These are phyloP conservation scores for Alternaria triticimaculans DNA, from an alignment of 2,329 filamentous ascomycete species.

Conservation along the genomic window DNA sequence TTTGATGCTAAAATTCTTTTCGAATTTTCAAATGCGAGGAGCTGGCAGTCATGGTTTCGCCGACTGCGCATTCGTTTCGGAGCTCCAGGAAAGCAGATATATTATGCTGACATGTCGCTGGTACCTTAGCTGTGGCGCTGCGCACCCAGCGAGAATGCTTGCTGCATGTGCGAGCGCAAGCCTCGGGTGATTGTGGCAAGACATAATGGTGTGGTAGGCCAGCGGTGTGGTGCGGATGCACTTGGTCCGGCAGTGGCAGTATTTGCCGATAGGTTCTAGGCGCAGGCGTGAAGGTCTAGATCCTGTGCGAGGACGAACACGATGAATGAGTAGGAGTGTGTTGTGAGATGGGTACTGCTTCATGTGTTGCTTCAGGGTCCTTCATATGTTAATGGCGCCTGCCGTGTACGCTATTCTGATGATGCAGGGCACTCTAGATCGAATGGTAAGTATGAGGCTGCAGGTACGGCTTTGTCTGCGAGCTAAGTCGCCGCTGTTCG, in stretches of 20 bases:
- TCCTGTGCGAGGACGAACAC: not conserved
- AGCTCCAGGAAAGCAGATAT: not conserved
- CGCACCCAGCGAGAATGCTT: not conserved
- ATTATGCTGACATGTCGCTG: not conserved
- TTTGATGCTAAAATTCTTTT: no score
- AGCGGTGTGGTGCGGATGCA: not conserved
- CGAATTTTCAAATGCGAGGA: no score
- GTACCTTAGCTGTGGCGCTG: not conserved
- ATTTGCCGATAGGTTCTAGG: slow-evolving; percentile 8
- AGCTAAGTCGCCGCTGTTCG: not conserved
- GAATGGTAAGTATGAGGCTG: slow-evolving; percentile 7
- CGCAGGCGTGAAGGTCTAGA: not conserved
- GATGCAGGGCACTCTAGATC: not conserved
- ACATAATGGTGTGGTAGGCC: slow-evolving; percentile 4
- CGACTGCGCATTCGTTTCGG: not conserved
- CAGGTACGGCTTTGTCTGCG: slow-evolving; percentile 11
- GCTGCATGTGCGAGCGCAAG: not conserved
- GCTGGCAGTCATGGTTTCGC: not conserved
- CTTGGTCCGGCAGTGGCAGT: not conserved
- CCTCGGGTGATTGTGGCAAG: not conserved
- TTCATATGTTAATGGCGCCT: not conserved
- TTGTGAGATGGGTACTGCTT: not conserved
- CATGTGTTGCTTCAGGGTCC: not conserved
- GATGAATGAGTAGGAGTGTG: not conserved
- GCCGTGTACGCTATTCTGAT: not conserved